phyloP scores from a whole-genome alignment of 495 filamentous ascomycete genomes.

The Penicillium desertorum region DNA sequence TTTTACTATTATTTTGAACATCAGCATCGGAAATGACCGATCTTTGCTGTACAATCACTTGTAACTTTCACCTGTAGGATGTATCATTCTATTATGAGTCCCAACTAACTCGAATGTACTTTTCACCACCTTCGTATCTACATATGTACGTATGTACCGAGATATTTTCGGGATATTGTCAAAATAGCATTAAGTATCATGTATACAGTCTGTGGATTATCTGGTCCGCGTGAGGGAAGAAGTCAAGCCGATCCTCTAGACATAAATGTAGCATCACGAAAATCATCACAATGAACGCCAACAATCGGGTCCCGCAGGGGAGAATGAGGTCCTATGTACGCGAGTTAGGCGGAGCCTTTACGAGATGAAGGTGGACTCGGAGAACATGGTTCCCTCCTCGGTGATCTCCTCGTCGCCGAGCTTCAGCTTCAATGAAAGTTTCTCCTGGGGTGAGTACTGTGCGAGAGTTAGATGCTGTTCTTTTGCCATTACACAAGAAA shows the following conservation, averaged over 20 bases:
- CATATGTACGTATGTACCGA: not conserved
- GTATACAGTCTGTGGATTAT: constrained; percentile 40
- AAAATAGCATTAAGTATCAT: constrained; percentile 41
- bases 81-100: not conserved
- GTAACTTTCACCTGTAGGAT: constrained; percentile 16
- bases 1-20: constrained; percentile 1
- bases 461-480: not conserved
- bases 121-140: not conserved
- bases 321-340: constrained; percentile 39
- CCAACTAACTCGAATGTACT: not conserved
- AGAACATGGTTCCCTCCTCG: constrained; percentile 76
- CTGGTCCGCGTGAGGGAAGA: constrained; percentile 21
- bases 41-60: constrained; percentile 14
- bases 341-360: constrained; percentile 28
- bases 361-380: constrained; percentile 91
- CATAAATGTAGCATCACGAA: constrained; percentile 26
- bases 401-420: constrained; percentile 71
- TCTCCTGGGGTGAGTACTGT: constrained; percentile 64
- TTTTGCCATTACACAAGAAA: not conserved
- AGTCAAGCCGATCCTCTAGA: constrained; percentile 20
- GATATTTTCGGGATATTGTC: constrained; percentile 16
- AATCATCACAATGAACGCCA: constrained; percentile 25
- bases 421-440: constrained; percentile 74
- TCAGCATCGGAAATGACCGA: not conserved
- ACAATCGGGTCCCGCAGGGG: constrained; percentile 15